Evolutionary conservation across 805 yeast species (phyloP), one percentile per base, ranked within the genome.

Genomic region (Nakazawaea ernobii): DNA sequence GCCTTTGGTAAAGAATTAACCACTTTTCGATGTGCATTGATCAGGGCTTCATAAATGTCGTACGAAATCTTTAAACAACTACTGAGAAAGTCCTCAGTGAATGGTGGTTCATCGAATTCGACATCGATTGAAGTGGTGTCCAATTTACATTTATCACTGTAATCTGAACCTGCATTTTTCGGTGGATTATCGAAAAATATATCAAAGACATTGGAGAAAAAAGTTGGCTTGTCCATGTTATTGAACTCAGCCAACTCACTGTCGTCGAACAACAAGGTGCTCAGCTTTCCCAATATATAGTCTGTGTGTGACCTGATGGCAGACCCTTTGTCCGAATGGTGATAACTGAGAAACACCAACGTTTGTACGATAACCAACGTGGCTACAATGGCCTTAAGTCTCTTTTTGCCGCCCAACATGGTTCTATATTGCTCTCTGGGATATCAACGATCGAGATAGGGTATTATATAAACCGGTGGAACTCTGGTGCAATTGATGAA

Each of bases 71-170:
- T 46, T 33, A 46, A 30, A 46, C 49, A 46, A 27, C 41, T 32
- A 29, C 45, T 40, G 4, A 46, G 33, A 29, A 46, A 46, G 3
- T 40, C 49, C 30, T 46, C 45, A 8, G 49, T 46, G 43, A 46
- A 46, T 7, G 10, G 20, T 17, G 45, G 35, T 11, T 33, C 32
- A 32, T 46, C 49, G 30, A 27, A 46, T 35, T 46, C 45, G 15
- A 40, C 33, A 35, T 46, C 49, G 17, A 46, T 36, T 7, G 49
- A 46, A 15, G 44, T 46, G 44, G 49, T 46, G 15, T 46, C 49
- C 45, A 46, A 46, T 30, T 46, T 46, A 46, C 49, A 46, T 7
- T 40, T 15, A 5, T 40, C 26, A 17, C 49, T 45, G 14, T 46
- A 35, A 15, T 27, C 33, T 8, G 35, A 5, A 8, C 20, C 35